These are phyloP conservation scores for Pholiota microspora DNA, from an alignment of 768 basidiomycete species.

Conservation along the genomic window DNA sequence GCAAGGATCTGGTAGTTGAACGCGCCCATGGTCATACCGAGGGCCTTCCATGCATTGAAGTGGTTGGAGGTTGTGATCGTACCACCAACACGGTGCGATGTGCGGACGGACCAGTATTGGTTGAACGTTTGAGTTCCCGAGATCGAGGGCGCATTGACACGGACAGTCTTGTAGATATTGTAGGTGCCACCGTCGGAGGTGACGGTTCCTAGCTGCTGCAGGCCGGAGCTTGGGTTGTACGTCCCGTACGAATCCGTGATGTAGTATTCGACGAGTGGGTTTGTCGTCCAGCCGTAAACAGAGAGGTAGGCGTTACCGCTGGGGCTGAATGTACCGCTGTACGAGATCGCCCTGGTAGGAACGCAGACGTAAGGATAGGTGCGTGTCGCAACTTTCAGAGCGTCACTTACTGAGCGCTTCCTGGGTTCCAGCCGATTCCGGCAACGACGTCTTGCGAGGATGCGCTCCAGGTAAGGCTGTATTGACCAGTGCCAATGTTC, in stretches of 20 bases:
- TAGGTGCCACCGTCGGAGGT: constrained; percentile 41
- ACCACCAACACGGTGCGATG: constrained; percentile 31
- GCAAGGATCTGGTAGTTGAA: constrained; percentile 47
- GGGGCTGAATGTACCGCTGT: constrained; percentile 34
- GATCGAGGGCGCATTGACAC: constrained; percentile 41
- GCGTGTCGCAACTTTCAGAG: no score
- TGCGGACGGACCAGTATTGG: constrained; percentile 46
- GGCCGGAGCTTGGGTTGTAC: constrained; percentile 36
- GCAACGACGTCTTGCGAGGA: constrained; percentile 14
- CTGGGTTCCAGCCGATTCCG: constrained; percentile 35
- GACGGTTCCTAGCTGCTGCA: constrained; percentile 34
- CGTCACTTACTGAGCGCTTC: constrained; percentile 28
- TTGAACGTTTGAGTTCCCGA: constrained; percentile 41
- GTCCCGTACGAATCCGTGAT: constrained; percentile 39
- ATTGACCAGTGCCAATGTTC: constrained; percentile 15
- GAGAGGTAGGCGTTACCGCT: constrained; percentile 42
- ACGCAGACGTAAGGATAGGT: not conserved
- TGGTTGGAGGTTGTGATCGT: constrained; percentile 36
- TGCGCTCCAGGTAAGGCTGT: constrained; percentile 14
- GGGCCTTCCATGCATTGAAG: constrained; percentile 39
- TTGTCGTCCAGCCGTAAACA: constrained; percentile 46
- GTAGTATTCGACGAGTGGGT: constrained; percentile 47
- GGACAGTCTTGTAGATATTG: constrained; percentile 36
- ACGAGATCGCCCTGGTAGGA: constrained; percentile 30
- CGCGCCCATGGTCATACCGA: constrained; percentile 37